Conservation (phyloP, 2,329 filamentous ascomycete species). For the Claviceps sp. region DNA sequence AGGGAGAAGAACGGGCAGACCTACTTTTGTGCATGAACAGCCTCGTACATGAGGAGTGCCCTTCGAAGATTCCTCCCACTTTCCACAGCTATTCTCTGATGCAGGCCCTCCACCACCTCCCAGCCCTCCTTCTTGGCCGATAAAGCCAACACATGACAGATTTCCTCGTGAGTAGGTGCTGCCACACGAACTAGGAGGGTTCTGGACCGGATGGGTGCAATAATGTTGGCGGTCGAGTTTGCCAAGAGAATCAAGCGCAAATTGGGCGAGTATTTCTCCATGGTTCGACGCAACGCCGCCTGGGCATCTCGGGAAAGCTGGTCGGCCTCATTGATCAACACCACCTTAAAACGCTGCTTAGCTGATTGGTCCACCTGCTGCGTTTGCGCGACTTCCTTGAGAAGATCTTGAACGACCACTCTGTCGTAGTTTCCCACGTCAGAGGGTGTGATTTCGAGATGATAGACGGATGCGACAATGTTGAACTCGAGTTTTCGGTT, state of each 20-base stretch:
- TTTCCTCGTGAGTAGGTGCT: conserved; percentile 75
- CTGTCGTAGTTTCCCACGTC: conserved; percentile 95
- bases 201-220: conserved; percentile 89
- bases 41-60: conserved; percentile 92
- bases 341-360: conserved; percentile 90
- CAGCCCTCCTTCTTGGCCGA: conserved; percentile 71
- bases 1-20: conserved; percentile 14
- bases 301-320: conserved; percentile 89
- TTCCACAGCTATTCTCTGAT: conserved; percentile 75
- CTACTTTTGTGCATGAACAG: conserved; percentile 93
- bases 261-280: conserved; percentile 99
- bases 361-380: conserved; percentile 94
- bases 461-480: conserved; percentile 92
- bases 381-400: conserved; percentile 97
- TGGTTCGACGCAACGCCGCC: conserved; percentile 83
- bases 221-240: conserved; percentile 96
- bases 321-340: conserved; percentile 98
- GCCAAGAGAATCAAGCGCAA: conserved; percentile 81
- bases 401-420: conserved; percentile 85
- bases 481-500: conserved; percentile 99
- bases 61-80: conserved; percentile 82
- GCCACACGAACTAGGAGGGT: conserved; percentile 85
- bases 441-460: conserved; percentile 94
- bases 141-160: conserved; percentile 59
- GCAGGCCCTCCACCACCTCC: conserved; percentile 60